Evolutionary conservation across 495 filamentous ascomycete genomes (phyloP).

Genomic region (Chlorociboria aeruginascens): DNA sequence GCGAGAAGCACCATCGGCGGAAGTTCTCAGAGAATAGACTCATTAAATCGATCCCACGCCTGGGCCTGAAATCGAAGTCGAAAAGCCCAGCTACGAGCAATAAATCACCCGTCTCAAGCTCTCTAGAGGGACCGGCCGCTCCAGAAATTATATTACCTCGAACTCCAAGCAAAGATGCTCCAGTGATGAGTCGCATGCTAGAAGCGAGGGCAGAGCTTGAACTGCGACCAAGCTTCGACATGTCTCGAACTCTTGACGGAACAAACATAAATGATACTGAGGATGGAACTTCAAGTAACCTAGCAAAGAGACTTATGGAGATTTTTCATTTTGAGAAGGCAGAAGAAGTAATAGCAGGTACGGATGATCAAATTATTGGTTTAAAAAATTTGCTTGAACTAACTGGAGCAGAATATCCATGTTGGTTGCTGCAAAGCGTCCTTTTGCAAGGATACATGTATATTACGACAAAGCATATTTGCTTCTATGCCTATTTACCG

Average conservation of each 20-base stretch:
- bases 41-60: constrained; percentile 43
- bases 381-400: background rate
- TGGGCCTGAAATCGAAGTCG: constrained; percentile 28
- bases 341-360: constrained; percentile 77
- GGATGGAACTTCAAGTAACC: constrained; percentile 30
- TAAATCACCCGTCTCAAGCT: background rate
- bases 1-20: constrained; percentile 33
- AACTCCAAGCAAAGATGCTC: constrained; percentile 32
- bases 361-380: background rate
- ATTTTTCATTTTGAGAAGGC: constrained; percentile 79
- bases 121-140: constrained; percentile 4
- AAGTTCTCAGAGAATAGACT: constrained; percentile 50
- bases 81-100: constrained; percentile 10
- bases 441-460: constrained; percentile 94
- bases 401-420: constrained; percentile 64
- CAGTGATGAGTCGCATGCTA: constrained; percentile 71
- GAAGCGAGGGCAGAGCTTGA: constrained; percentile 63
- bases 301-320: constrained; percentile 64
- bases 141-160: constrained; percentile 2
- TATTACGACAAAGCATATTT: constrained; percentile 85
- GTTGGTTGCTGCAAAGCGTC: constrained; percentile 87
- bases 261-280: constrained; percentile 21
- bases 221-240: constrained; percentile 38
- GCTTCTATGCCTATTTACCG: constrained; percentile 93
- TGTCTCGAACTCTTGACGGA: constrained; percentile 28